Conservation (phyloP, 331 rosid genomes). For the Quercus lobata region DNA sequence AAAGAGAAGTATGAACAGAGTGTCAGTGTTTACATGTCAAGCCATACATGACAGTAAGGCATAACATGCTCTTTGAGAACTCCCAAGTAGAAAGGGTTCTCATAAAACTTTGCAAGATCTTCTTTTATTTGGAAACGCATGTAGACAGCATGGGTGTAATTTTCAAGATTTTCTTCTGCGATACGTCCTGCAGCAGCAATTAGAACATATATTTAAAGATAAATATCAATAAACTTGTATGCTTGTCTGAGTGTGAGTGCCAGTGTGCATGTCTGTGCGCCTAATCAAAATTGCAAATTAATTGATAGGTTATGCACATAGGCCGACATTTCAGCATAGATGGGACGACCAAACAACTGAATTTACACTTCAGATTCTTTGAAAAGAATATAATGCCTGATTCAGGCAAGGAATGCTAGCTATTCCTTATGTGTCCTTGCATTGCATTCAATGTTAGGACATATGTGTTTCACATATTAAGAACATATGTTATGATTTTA, state of each 20-base stretch:
- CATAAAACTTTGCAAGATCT: constrained; percentile 61
- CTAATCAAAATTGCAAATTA: neutral
- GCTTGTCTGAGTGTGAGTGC: neutral
- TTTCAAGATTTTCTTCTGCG: constrained; percentile 45
- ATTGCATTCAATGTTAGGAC: neutral
- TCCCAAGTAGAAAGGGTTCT: constrained; percentile 63
- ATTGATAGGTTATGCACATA: neutral
- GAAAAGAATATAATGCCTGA: neutral
- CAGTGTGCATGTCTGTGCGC: neutral
- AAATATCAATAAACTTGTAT: neutral
- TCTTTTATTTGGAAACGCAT: constrained; percentile 82
- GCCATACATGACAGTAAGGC: constrained; percentile 99
- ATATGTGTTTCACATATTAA: too few relatives aligned
- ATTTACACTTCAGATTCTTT: neutral
- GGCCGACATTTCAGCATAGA: neutral
- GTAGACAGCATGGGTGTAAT: constrained; percentile 59
- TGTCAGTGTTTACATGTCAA: constrained; percentile 90
- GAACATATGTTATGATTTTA: too few relatives aligned
- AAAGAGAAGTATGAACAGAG: constrained; percentile 44
- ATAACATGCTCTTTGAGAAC: constrained; percentile 74
- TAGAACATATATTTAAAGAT: neutral
- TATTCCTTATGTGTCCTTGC: neutral
- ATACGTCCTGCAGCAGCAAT: constrained; percentile 53
- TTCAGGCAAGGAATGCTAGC: neutral
- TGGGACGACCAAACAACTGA: neutral